phyloP scores from a whole-genome alignment of 257 asterid genomes.

The Primulina huaijiensis region DNA sequence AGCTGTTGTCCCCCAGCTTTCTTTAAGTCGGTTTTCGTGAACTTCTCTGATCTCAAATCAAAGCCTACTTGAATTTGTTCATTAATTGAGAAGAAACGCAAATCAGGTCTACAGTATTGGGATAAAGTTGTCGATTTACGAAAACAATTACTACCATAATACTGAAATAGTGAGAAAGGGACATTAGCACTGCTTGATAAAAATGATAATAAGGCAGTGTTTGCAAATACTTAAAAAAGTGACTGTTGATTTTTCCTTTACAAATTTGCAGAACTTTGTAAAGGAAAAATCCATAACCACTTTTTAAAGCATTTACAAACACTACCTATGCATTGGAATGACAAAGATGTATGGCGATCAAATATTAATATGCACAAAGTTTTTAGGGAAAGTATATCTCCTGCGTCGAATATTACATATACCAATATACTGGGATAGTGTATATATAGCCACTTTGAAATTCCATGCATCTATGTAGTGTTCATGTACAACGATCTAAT shows the following conservation, averaged over 20 bases:
- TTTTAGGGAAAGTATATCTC: neutral
- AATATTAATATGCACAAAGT: neutral
- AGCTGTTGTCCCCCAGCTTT: neutral
- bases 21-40: neutral
- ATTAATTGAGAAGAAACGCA: too few relatives aligned
- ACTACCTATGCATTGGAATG: neutral
- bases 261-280: too few relatives aligned
- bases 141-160: neutral
- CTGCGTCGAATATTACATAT: neutral
- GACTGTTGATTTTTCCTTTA: too few relatives aligned
- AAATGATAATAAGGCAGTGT: neutral
- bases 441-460: too few relatives aligned
- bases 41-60: too few relatives aligned
- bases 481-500: constrained; percentile 8
- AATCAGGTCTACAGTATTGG: neutral
- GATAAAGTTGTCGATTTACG: neutral
- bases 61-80: neutral
- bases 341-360: neutral
- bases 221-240: too few relatives aligned
- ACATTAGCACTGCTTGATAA: neutral
- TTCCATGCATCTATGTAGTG: neutral
- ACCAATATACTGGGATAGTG: too few relatives aligned
- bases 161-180: neutral
- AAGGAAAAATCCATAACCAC: too few relatives aligned
- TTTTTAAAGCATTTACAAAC: too few relatives aligned